Percentiles rank a stretch among this genome's conserved stretches.
phyloP scores from a whole-genome alignment of 352 stramenopile species.

The Phytophthora fragariae region DNA sequence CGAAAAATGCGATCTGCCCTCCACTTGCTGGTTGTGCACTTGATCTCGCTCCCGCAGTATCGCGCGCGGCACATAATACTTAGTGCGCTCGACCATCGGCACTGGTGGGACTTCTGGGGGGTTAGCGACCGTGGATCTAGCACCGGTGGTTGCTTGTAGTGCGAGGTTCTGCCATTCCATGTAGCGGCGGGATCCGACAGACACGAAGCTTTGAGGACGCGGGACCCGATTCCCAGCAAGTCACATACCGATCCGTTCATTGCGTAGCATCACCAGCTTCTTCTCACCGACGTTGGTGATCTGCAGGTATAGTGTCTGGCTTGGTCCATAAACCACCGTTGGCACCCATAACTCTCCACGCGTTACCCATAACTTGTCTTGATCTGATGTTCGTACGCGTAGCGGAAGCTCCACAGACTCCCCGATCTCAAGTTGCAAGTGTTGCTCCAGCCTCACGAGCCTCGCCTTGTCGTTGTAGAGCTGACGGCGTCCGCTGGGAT shows the following conservation, averaged over 20 bases:
- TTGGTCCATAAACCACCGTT: constrained; percentile 1
- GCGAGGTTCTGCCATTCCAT: neutral
- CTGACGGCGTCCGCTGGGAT: too few species aligned
- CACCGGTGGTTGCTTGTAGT: neutral
- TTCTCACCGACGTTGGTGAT: constrained; percentile 21
- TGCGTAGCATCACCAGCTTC: neutral
- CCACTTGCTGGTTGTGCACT: neutral
- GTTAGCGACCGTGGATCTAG: neutral
- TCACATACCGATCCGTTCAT: constrained; percentile 10
- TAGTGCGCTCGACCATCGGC: neutral
- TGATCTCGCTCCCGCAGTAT: neutral
- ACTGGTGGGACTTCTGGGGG: neutral
- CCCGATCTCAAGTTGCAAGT: neutral
- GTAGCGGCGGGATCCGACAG: neutral
- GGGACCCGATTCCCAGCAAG: too few species aligned
- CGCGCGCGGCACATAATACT: neutral
- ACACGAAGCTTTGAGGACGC: too few species aligned
- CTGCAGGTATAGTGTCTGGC: constrained; percentile 3
- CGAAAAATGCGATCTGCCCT: too few species aligned
- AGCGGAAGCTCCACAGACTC: neutral
- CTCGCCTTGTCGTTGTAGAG: too few species aligned
- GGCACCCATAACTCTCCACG: constrained; percentile 6
- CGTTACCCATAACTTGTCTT: constrained; percentile 14
- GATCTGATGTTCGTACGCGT: neutral
- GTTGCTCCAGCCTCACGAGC: too few species aligned